Percentiles rank a stretch among this genome's conserved stretches.
These are phyloP conservation scores for Pistacia integerrima DNA, from an alignment of 345 rosid genomes.

Conservation along the genomic window DNA sequence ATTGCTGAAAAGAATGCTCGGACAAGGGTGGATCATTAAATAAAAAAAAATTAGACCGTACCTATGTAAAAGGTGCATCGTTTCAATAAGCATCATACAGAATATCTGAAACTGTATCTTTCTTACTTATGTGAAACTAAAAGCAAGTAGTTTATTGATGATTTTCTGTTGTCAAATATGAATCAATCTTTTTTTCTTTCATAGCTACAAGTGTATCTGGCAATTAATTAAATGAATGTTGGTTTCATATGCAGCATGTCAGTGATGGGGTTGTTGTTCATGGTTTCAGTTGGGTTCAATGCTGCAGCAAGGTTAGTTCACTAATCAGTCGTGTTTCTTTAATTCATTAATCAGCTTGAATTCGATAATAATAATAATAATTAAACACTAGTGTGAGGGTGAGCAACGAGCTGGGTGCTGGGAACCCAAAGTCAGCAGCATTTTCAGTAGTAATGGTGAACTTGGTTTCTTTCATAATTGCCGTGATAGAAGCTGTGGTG, in stretches of 20 bases:
- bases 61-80: too few species aligned
- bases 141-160: too few species aligned
- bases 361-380: not conserved
- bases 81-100: too few species aligned
- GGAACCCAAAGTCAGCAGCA: slow-evolving; percentile 67
- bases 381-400: slow-evolving; percentile 54
- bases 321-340: not conserved
- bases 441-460: slow-evolving; percentile 49
- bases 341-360: not conserved
- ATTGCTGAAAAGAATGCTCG: too few species aligned
- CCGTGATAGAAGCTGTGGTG: slow-evolving; percentile 43
- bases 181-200: too few species aligned
- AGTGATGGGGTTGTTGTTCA: slow-evolving; percentile 53
- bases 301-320: slow-evolving; percentile 79
- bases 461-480: slow-evolving; percentile 39
- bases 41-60: too few species aligned
- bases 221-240: too few species aligned
- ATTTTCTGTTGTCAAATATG: too few species aligned
- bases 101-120: too few species aligned
- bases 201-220: too few species aligned
- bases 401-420: slow-evolving; percentile 77
- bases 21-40: too few species aligned
- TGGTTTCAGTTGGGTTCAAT: slow-evolving; percentile 89
- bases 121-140: too few species aligned
- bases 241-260: slow-evolving; percentile 48